A percentile compares a stretch with the other conserved stretches of the same genome.
Conservation (phyloP, 495 filamentous ascomycete species). For the Penicillium alfredii region DNA sequence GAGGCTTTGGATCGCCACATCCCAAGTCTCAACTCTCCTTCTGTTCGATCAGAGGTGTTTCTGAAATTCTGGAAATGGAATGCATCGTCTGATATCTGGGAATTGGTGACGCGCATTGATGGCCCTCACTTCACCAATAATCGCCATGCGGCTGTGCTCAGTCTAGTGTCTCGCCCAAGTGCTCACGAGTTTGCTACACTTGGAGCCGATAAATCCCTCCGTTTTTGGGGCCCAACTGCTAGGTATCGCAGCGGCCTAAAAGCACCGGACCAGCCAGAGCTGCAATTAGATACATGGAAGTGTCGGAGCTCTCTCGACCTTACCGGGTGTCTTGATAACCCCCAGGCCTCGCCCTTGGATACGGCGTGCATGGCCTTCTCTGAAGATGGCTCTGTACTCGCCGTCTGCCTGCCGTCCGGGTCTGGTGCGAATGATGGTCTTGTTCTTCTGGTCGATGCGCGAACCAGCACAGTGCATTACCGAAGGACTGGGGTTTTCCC, state of each 20-base stretch:
- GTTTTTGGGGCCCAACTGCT: constrained; percentile 68
- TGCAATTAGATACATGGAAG: constrained; percentile 61
- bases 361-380: constrained; percentile 60
- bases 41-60: constrained; percentile 55
- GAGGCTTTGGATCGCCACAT: constrained; percentile 42
- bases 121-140: constrained; percentile 59
- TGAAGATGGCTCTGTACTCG: constrained; percentile 80
- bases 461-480: constrained; percentile 28
- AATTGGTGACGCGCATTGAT: constrained; percentile 75
- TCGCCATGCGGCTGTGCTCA: constrained; percentile 57
- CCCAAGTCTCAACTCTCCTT: constrained; percentile 21
- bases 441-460: constrained; percentile 33
- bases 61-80: constrained; percentile 89
- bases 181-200: constrained; percentile 71
- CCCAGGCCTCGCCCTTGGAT: constrained; percentile 26
- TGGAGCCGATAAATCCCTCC: constrained; percentile 69
- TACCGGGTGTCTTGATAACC: constrained; percentile 27
- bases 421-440: constrained; percentile 20
- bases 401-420: constrained; percentile 42
- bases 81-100: constrained; percentile 54
- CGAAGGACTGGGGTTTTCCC: constrained; percentile 28
- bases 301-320: constrained; percentile 58
- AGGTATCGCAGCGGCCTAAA: constrained; percentile 57
- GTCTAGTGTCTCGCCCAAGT: constrained; percentile 60
- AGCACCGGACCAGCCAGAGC: constrained; percentile 46